A percentile compares a stretch with the other conserved stretches of the same genome.
phyloP scores from a whole-genome alignment of 768 basidiomycete species.

The Trametes cingulata region DNA sequence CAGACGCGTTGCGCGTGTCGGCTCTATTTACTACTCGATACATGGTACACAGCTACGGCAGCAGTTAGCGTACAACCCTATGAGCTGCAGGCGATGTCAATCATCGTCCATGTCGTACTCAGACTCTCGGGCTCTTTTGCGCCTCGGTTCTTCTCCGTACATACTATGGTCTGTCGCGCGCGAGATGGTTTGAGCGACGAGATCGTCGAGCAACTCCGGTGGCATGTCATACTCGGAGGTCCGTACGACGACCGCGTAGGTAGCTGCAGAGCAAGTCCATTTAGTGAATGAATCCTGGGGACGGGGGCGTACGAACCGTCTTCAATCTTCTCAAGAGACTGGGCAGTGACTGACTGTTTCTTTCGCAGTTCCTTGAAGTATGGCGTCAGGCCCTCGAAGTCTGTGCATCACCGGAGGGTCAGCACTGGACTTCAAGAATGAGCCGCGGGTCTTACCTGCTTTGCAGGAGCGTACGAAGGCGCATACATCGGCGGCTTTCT shows the following conservation, averaged over 20 bases:
- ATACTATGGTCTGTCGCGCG: conserved; percentile 5
- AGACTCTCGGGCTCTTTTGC: conserved; percentile 12
- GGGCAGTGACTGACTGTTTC: conserved; percentile 83
- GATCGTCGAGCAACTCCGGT: conserved; percentile 67
- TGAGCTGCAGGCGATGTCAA: neutral
- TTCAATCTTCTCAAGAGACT: conserved; percentile 95
- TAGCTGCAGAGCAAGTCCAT: conserved; percentile 43
- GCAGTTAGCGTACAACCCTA: too few species aligned
- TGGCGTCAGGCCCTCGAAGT: conserved; percentile 77
- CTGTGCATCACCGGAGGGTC: conserved; percentile 36
- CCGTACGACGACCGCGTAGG: conserved; percentile 71
- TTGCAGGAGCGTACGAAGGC: conserved; percentile 73
- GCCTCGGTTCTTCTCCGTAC: conserved; percentile 17
- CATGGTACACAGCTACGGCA: too few species aligned
- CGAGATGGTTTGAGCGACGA: conserved; percentile 45
- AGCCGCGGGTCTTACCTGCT: conserved; percentile 48
- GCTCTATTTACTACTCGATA: too few species aligned
- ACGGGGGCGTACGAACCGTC: conserved; percentile 72
- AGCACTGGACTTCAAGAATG: neutral
- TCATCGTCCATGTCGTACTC: conserved; percentile 20
- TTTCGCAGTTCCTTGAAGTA: conserved; percentile 73
- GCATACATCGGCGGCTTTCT: conserved; percentile 63
- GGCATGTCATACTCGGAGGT: conserved; percentile 73
- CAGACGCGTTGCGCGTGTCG: too few species aligned
- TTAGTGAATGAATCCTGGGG: too few species aligned